Evolutionary conservation across 345 rosid genomes (phyloP).

Genomic region (Populus davidiana): DNA sequence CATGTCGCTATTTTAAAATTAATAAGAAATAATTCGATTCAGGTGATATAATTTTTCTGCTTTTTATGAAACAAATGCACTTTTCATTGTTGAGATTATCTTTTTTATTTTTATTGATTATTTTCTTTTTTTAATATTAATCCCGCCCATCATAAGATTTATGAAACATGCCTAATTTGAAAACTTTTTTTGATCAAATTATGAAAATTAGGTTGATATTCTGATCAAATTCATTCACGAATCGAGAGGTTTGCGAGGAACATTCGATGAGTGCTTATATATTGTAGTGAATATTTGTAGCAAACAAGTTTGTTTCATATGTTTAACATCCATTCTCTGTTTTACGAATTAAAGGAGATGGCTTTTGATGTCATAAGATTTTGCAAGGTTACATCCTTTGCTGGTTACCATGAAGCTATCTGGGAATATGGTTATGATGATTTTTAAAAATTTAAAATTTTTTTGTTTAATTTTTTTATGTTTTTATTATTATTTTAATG

Average conservation of each 20-base stretch:
- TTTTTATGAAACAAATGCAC: too few species aligned
- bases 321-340: neutral
- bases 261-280: neutral
- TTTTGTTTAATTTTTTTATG: too few species aligned
- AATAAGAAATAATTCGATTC: too few species aligned
- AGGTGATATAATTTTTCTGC: too few species aligned
- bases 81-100: too few species aligned
- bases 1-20: too few species aligned
- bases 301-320: neutral
- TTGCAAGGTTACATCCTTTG: neutral
- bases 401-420: neutral
- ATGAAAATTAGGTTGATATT: slow-evolving; percentile 62
- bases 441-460: too few species aligned
- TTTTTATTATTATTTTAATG: too few species aligned
- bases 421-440: too few species aligned
- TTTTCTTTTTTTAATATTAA: too few species aligned
- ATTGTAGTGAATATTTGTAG: neutral
- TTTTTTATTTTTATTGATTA: too few species aligned
- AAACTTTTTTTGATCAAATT: slow-evolving; percentile 58
- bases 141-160: too few species aligned
- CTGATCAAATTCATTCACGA: slow-evolving; percentile 20
- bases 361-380: neutral
- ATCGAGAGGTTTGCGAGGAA: neutral
- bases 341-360: slow-evolving; percentile 2
- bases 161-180: slow-evolving; percentile 55